These are phyloP conservation scores for Spirogloea muscicola DNA, from an alignment of 139 green algal genomes.

Conservation along the genomic window DNA sequence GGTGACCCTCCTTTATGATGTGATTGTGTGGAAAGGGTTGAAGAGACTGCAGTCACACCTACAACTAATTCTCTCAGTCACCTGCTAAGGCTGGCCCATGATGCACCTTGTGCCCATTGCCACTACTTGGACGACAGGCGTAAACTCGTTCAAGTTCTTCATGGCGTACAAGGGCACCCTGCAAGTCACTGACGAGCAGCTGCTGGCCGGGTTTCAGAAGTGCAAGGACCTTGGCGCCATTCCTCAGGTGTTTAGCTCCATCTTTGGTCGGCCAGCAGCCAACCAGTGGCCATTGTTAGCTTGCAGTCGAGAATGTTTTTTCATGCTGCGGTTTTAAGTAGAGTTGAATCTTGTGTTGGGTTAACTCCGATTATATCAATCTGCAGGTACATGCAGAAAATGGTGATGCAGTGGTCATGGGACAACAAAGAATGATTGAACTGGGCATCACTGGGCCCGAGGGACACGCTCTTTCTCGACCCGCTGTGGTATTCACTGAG, in stretches of 20 bases:
- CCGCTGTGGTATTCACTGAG: conserved; percentile 56
- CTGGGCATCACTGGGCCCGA: conserved; percentile 76
- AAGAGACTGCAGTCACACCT: too few relatives aligned
- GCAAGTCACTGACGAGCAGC: conserved; percentile 68
- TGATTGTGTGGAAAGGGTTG: not conserved
- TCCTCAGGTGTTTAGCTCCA: conserved; percentile 65
- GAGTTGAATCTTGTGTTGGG: too few relatives aligned
- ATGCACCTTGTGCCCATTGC: too few relatives aligned
- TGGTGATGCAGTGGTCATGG: conserved; percentile 74
- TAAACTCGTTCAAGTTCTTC: conserved; percentile 99
- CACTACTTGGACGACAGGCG: too few relatives aligned
- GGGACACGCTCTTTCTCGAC: conserved; percentile 80
- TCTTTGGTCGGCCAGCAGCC: not conserved
- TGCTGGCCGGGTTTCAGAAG: conserved; percentile 69
- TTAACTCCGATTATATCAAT: too few relatives aligned
- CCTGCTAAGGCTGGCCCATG: too few relatives aligned
- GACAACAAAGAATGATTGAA: conserved; percentile 64
- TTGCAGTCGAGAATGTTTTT: too few relatives aligned
- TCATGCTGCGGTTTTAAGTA: too few relatives aligned
- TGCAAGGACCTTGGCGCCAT: conserved; percentile 86
- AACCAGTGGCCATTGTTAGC: not conserved
- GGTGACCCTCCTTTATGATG: conserved; percentile 24
- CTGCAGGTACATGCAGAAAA: conserved; percentile 83
- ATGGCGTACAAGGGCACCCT: conserved; percentile 89
- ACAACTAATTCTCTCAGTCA: too few relatives aligned